Conservation (phyloP, 2,329 filamentous ascomycete species). For the Rhinocladiella similis region DNA sequence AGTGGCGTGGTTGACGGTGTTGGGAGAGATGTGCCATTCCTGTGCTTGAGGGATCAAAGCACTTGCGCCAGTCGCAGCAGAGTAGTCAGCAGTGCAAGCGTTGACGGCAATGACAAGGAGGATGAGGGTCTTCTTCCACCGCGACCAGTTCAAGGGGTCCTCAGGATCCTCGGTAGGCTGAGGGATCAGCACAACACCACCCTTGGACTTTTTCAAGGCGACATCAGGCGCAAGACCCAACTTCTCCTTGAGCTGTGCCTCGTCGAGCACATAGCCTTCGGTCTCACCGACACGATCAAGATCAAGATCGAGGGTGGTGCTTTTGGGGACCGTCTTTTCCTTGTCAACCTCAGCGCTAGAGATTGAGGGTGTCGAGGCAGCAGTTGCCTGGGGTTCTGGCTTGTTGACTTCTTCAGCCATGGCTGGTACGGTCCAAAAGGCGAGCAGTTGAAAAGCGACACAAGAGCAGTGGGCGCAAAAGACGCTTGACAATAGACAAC, state of each 20-base stretch:
- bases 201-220: conserved; percentile 37
- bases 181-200: conserved; percentile 52
- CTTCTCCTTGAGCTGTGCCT: conserved; percentile 22
- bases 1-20: conserved; percentile 53
- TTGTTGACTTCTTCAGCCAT: background rate
- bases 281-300: conserved; percentile 30
- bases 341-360: conserved; percentile 21
- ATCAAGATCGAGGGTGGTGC: conserved; percentile 26
- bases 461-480: background rate
- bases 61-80: conserved; percentile 47
- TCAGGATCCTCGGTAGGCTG: conserved; percentile 54
- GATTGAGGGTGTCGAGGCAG: conserved; percentile 15
- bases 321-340: background rate
- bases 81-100: conserved; percentile 53
- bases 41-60: conserved; percentile 46
- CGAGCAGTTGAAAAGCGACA: background rate
- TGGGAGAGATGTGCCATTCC: conserved; percentile 51
- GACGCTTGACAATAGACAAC: background rate
- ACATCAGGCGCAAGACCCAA: conserved; percentile 28
- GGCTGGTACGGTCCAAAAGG: background rate
- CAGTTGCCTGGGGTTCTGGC: background rate
- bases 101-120: conserved; percentile 50
- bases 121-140: conserved; percentile 50
- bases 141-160: conserved; percentile 57
- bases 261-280: conserved; percentile 30